Percentiles rank a stretch among this genome's conserved stretches.
phyloP scores from a whole-genome alignment of 1,139 yeast genomes.

The Saccharomyces hybrid region DNA sequence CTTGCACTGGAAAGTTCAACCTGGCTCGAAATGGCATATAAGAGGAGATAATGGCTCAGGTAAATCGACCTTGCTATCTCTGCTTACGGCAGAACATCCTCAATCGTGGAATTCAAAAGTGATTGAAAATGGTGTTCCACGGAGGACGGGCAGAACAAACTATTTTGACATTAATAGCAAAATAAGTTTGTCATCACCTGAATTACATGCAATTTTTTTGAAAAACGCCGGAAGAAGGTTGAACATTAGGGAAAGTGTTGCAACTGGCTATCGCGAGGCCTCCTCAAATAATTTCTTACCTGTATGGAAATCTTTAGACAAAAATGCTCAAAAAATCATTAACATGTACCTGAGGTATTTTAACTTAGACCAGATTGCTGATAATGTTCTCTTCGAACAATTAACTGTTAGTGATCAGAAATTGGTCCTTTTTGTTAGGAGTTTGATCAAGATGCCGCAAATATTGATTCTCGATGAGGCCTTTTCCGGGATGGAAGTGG shows the following conservation, averaged over 20 bases:
- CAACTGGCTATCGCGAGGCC: constrained; percentile 72
- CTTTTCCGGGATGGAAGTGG: constrained; percentile 79
- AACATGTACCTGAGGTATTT: constrained; percentile 33
- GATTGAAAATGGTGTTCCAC: constrained; percentile 53
- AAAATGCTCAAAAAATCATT: constrained; percentile 33
- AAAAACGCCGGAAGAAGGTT: constrained; percentile 30
- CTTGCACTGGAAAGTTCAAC: constrained; percentile 56
- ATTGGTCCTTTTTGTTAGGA: constrained; percentile 62
- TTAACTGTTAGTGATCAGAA: constrained; percentile 72
- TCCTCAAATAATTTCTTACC: constrained; percentile 40
- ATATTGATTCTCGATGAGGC: constrained; percentile 86
- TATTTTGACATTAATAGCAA: constrained; percentile 69
- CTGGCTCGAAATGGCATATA: constrained; percentile 82
- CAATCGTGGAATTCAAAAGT: constrained; percentile 83
- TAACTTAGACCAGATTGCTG: constrained; percentile 26
- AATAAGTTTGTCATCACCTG: constrained; percentile 91
- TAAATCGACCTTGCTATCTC: constrained; percentile 75
- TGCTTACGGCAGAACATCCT: constrained; percentile 91
- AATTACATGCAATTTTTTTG: constrained; percentile 79
- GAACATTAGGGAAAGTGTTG: constrained; percentile 49
- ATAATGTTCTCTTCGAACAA: constrained; percentile 39
- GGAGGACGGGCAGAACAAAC: constrained; percentile 67
- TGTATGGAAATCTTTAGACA: constrained; percentile 34
- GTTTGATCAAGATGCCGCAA: constrained; percentile 67
- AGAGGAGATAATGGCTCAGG: constrained; percentile 91